Percentiles rank a stretch among this genome's conserved stretches.
Conservation (phyloP, 768 basidiomycete genomes). For the Daedaleopsis sinensis region DNA sequence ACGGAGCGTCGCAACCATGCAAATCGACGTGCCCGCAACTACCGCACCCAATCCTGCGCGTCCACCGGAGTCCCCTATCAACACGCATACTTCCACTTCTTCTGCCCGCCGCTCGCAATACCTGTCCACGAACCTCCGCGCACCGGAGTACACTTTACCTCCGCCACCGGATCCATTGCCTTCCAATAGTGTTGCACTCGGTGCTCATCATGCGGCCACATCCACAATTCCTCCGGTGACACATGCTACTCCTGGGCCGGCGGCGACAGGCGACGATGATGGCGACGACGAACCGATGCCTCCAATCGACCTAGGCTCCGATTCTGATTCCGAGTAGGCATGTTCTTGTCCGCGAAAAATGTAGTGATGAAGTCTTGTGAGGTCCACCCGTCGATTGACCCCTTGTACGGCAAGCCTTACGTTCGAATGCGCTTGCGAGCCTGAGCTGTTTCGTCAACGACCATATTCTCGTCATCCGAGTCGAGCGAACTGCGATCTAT, state of each 20-base stretch:
- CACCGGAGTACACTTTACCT: slow-evolving; percentile 2
- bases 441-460: slow-evolving; percentile 28
- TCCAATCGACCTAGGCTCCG: slow-evolving; percentile 74
- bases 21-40: slow-evolving; percentile 9
- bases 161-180: slow-evolving; percentile 19
- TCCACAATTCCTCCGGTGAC: neutral
- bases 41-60: neutral
- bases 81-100: neutral
- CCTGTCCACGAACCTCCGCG: neutral
- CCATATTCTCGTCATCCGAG: slow-evolving; percentile 43
- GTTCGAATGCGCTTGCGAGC: slow-evolving; percentile 41
- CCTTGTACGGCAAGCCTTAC: neutral
- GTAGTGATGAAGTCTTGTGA: neutral
- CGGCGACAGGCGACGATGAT: slow-evolving; percentile 40
- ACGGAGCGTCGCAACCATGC: slow-evolving; percentile 3
- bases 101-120: neutral
- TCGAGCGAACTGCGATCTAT: slow-evolving; percentile 24
- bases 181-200: slow-evolving; percentile 3
- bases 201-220: neutral
- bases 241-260: neutral
- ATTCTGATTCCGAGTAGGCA: slow-evolving; percentile 60
- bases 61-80: neutral
- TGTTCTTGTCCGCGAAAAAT: neutral
- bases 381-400: neutral
- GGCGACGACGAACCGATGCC: slow-evolving; percentile 76